Evolutionary conservation across 2,329 filamentous ascomycete species (phyloP).

Genomic region (Aureobasidium sp.): DNA sequence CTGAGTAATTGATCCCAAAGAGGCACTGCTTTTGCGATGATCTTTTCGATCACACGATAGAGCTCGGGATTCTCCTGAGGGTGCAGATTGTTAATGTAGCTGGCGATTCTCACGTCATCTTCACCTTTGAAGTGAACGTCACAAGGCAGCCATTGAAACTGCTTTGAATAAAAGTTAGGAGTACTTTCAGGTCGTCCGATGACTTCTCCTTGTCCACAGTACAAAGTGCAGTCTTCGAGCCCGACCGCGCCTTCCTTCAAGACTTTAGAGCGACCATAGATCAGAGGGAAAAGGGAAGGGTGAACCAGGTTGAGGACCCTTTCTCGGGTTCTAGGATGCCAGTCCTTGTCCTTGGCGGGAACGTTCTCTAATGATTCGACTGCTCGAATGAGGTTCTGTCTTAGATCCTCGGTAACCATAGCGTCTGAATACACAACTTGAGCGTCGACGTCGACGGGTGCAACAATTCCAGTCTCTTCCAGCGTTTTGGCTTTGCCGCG

Average conservation of each 20-base stretch:
- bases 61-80: slow-evolving; percentile 16
- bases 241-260: slow-evolving; percentile 26
- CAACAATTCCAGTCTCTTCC: slow-evolving; percentile 32
- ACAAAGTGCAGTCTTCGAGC: slow-evolving; percentile 24
- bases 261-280: slow-evolving; percentile 42
- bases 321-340: slow-evolving; percentile 49
- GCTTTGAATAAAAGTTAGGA: slow-evolving; percentile 10
- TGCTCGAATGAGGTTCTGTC: slow-evolving; percentile 35
- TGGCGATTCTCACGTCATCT: slow-evolving; percentile 17
- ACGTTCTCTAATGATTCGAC: slow-evolving; percentile 43
- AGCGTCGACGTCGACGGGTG: slow-evolving; percentile 36
- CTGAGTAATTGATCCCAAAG: slow-evolving; percentile 19
- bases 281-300: slow-evolving; percentile 54
- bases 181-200: slow-evolving; percentile 1
- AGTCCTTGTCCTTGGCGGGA: slow-evolving; percentile 46
- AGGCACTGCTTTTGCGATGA: slow-evolving; percentile 20
- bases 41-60: slow-evolving; percentile 19
- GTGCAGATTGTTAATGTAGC: slow-evolving; percentile 26
- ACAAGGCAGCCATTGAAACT: slow-evolving; percentile 24
- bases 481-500: slow-evolving; percentile 42
- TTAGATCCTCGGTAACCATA: slow-evolving; percentile 31
- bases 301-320: slow-evolving; percentile 56
- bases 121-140: slow-evolving; percentile 18
- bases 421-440: slow-evolving; percentile 48
- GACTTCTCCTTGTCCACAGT: slow-evolving; percentile 21